These are phyloP conservation scores for Salvia miltiorrhiza DNA, from an alignment of 257 asterid species.

Conservation along the genomic window DNA sequence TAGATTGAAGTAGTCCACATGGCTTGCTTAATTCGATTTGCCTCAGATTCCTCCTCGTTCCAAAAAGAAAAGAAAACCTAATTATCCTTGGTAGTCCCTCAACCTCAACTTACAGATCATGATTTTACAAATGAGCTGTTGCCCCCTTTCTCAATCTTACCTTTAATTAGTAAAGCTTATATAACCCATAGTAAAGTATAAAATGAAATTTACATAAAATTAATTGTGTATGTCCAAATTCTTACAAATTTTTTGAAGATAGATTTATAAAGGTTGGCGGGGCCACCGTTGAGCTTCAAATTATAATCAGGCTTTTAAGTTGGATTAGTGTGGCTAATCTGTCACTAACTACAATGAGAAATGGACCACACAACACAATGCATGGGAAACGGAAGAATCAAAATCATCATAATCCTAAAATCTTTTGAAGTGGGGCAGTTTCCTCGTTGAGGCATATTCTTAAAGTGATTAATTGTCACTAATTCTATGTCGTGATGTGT, in stretches of 20 bases:
- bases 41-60: no score
- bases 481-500: constrained; percentile 7
- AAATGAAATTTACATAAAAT: no score
- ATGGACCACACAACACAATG: constrained; percentile 10
- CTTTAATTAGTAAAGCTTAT: constrained; percentile 28
- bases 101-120: no score
- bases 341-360: constrained; percentile 3
- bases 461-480: constrained; percentile 3
- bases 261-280: no score
- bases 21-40: no score
- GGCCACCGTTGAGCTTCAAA: no score
- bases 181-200: no score
- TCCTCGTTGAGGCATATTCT: constrained; percentile 21
- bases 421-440: constrained; percentile 21
- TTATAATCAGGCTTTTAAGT: background rate
- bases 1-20: no score
- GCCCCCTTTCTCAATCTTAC: constrained; percentile 8
- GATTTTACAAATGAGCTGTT: constrained; percentile 22
- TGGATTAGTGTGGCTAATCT: constrained; percentile 30
- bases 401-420: background rate
- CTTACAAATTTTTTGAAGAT: no score
- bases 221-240: no score
- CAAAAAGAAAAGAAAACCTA: no score
- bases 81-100: no score
- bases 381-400: background rate